Base-by-base conservation (phyloP, 768 basidiomycete species). In the Coprinopsis sp. region DNA sequence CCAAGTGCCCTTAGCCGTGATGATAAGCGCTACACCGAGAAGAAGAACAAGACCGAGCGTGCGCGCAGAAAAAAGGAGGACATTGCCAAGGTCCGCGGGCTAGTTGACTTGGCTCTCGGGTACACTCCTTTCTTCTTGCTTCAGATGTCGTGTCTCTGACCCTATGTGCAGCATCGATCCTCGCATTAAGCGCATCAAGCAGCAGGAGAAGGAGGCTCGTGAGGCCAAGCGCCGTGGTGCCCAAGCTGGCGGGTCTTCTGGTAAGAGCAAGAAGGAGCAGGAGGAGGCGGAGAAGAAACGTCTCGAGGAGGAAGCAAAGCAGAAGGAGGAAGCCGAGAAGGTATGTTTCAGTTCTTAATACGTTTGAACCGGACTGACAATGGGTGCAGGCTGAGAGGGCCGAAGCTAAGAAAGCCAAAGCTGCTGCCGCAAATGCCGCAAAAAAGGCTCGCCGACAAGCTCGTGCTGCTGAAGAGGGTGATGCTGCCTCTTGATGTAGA, bases 21-120 rank as follows among this genome's bases (percentile, higher is more conserved):
- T 65, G 95, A 99, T 66, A 98, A 98, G 70, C 87, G 95, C 24
- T 96, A 94, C 71, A 93, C 91, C 14, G 95, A 98, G 71, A 98
- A 97, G 77, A 99, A 99, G 78, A 99, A 99, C 81, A 97, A 96
- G 69, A 69, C 89, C 4, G 95, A 99, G 69, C 92, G 95, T 27
- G 90, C 92, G 11, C 79, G 92, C 48, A 76, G 91, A 63, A 99
- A 99, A 76, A 96, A 96, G 76, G 95, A 96, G 56, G 95, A 99
- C 67, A 97, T 81, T 36, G 86, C 91, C 11, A 87, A 93, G 57
- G 66, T 97, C 23, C 84, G 95, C 44, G 72, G 72, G 22, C 72
- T 99, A 21, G 92, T 99, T 40, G 95, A 98, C 71, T 69, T 85
- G 46, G 81, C 90, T 19, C 78, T 96, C 38, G 70, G 71, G 76